phyloP scores from a whole-genome alignment of 2,329 filamentous ascomycete species.

The Didymellaceae sp. region DNA sequence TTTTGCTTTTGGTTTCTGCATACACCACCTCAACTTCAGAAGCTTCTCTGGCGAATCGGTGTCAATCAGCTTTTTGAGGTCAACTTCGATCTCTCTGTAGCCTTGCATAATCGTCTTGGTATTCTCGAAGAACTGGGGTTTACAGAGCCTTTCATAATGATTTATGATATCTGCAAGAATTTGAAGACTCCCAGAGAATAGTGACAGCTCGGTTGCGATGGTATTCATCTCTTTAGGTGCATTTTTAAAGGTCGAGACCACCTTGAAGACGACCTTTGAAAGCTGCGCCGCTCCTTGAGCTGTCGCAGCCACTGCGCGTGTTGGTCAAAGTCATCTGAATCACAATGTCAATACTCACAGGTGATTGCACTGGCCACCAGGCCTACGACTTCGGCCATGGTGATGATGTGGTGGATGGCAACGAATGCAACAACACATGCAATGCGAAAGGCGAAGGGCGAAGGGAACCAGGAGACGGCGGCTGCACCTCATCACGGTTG shows the following conservation, averaged over 20 bases:
- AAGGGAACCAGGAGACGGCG: neutral
- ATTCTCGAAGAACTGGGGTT: neutral
- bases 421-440: neutral
- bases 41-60: neutral
- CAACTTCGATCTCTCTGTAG: neutral
- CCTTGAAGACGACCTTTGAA: neutral
- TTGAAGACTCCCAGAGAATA: constrained; percentile 1
- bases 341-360: neutral
- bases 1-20: neutral
- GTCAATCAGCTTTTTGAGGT: neutral
- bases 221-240: neutral
- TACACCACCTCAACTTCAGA: neutral
- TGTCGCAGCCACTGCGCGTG: neutral
- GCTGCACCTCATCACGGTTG: neutral
- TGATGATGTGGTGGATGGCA: neutral
- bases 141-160: neutral
- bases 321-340: neutral
- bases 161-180: neutral
- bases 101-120: neutral
- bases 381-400: constrained; percentile 1
- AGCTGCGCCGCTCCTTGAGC: neutral
- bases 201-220: neutral
- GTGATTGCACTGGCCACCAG: constrained; percentile 1
- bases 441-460: no score
- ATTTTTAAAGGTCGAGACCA: neutral